Evolutionary conservation across 257 asterid genomes (phyloP).

Genomic region (Solanum ahanhuiri): DNA sequence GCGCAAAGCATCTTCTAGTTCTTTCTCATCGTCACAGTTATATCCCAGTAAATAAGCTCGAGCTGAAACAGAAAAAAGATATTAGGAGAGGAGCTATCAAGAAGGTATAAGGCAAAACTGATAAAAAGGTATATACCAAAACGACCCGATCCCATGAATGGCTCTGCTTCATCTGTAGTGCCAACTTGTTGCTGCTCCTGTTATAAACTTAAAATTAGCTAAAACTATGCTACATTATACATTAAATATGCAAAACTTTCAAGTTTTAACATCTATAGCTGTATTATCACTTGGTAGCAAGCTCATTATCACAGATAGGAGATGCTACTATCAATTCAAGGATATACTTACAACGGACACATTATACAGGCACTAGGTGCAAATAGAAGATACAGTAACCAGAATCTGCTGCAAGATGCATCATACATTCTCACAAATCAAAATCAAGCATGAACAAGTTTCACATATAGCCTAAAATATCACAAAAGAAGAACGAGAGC

Average conservation of each 20-base stretch:
- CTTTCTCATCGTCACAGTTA: conserved; percentile 79
- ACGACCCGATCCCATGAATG: conserved; percentile 95
- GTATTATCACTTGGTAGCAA: background rate
- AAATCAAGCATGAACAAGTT: background rate
- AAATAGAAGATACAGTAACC: background rate
- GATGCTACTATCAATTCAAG: background rate
- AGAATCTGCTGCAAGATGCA: background rate
- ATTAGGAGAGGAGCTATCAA: background rate
- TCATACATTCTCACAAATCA: background rate
- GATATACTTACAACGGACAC: background rate
- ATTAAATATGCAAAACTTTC: background rate
- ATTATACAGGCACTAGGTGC: background rate
- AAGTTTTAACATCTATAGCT: background rate
- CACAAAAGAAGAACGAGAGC: background rate
- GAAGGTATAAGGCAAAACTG: background rate
- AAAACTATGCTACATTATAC: background rate
- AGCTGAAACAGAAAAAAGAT: conserved; percentile 31
- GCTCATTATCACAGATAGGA: background rate
- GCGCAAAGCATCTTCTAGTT: conserved; percentile 82
- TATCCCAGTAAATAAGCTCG: conserved; percentile 85
- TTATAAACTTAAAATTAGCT: background rate
- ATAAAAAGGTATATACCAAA: conserved; percentile 41
- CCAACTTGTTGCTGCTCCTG: conserved; percentile 77
- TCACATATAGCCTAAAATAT: background rate
- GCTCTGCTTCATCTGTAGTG: conserved; percentile 78